Conservation (phyloP, 2,329 filamentous ascomycete genomes). For the Zelopaecilomyces penicillatus region DNA sequence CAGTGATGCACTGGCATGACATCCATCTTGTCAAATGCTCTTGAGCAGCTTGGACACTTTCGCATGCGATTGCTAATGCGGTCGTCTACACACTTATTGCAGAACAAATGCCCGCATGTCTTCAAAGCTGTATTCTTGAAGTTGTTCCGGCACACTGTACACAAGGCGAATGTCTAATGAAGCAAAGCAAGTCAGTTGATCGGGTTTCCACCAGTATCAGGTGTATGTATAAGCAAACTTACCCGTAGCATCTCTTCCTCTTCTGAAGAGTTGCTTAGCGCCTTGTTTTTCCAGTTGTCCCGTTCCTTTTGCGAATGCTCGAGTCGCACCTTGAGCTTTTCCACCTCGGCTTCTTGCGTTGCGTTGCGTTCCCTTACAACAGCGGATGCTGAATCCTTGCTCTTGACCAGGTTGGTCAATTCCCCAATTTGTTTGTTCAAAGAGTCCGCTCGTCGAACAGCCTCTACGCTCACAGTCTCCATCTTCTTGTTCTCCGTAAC, state of each 20-base stretch:
- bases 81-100: constrained; percentile 81
- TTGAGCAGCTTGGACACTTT: constrained; percentile 91
- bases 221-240: constrained; percentile 33
- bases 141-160: constrained; percentile 83
- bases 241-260: constrained; percentile 82
- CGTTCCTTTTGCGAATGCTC: constrained; percentile 74
- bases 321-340: constrained; percentile 69
- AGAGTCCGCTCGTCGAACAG: constrained; percentile 59
- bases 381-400: constrained; percentile 59
- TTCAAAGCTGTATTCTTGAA: constrained; percentile 93
- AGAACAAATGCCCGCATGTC: constrained; percentile 92
- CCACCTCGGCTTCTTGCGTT: constrained; percentile 64
- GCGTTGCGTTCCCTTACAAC: constrained; percentile 48
- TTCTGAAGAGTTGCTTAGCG: constrained; percentile 68
- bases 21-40: constrained; percentile 84
- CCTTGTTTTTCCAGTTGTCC: constrained; percentile 78
- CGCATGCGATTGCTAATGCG: constrained; percentile 82
- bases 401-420: constrained; percentile 62
- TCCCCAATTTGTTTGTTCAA: constrained; percentile 69
- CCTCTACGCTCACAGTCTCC: constrained; percentile 64
- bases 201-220: neutral
- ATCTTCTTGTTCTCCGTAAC: constrained; percentile 65
- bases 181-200: constrained; percentile 14
- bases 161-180: constrained; percentile 45
- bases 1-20: constrained; percentile 63